Base-by-base conservation (phyloP, 257 asterid species). In the Rauvolfia tetraphylla region DNA sequence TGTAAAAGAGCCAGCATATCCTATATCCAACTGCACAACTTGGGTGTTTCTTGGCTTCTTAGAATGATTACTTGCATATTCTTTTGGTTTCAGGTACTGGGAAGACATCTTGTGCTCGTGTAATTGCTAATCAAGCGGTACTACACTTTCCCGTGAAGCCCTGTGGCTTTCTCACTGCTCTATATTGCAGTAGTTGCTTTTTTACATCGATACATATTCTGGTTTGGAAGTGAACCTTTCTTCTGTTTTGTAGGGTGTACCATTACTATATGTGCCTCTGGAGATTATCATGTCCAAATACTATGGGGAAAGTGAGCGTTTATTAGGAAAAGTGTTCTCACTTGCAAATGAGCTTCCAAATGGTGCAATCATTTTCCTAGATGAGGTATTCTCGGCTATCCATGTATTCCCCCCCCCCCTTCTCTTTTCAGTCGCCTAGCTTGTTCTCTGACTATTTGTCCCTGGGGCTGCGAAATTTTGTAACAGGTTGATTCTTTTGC, bases 101-200 rank as follows among this genome's bases (percentile, higher is more conserved):
- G 75, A 95, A 95, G 85, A 95, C 99, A 62, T 95, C 98, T 74
- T 91, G 93, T 86, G 99, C 99, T 81, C 99, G 99, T 61, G 99
- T 91, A 74, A 95, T 95, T 78, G 96, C 98, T 78, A 85, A 83
- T 83, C 94, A 92, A 91, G 93, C 95, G 93, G 98, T 95, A 95
- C 6, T 63, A 67, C 76, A 66, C 75, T 80, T 77, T 68, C 66
- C 75, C 71, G 78, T 80, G 67, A 72, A 34, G 78, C 77, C 31
- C 54, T 73, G 29, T 63, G 68, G 63, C 27, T 53, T 27, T 51
- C 46, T 72, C 31, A 31, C 18, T 18, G 48, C 72, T 38, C 10
- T 6, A n/a, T 23, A 57, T 10, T 57, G 33, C 4, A 31, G 3
- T 46, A n/a, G 29, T 29, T 57, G 33, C 48, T 31, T n/a, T n/a